Conservation (phyloP, 1,284 basidiomycete species). For the Ustilago vetiveriae region DNA sequence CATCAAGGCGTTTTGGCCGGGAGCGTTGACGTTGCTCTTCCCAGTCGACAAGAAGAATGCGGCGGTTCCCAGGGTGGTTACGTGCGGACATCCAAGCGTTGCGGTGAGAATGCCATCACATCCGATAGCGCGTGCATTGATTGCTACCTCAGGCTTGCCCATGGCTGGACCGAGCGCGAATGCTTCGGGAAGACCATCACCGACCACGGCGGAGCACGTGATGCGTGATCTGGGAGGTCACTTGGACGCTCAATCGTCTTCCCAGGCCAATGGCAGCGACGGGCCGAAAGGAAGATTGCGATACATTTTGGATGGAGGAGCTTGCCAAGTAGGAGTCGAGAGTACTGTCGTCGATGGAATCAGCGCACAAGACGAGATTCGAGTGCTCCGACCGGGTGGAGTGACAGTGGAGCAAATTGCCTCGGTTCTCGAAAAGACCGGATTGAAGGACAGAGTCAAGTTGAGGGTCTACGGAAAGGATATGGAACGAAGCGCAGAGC, state of each 20-base stretch:
- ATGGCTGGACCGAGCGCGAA: constrained; percentile 96
- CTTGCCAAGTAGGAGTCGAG: constrained; percentile 89
- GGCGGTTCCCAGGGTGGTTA: constrained; percentile 67
- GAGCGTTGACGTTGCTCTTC: constrained; percentile 90
- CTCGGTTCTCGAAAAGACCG: constrained; percentile 24
- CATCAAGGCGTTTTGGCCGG: constrained; percentile 91
- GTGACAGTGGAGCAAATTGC: constrained; percentile 82
- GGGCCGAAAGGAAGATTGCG: constrained; percentile 69
- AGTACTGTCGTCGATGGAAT: constrained; percentile 91
- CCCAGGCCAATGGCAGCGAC: background rate
- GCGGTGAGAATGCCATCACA: constrained; percentile 95
- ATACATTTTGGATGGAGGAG: constrained; percentile 90
- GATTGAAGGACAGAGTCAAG: constrained; percentile 18
- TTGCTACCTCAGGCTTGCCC: constrained; percentile 78
- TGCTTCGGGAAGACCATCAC: constrained; percentile 90
- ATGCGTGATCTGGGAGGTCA: constrained; percentile 75
- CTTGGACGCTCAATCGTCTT: constrained; percentile 70
- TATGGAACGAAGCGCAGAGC: constrained; percentile 45
- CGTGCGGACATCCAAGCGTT: constrained; percentile 82
- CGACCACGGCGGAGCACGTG: constrained; percentile 90
- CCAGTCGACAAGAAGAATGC: constrained; percentile 69
- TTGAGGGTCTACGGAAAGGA: constrained; percentile 63
- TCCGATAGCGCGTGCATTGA: constrained; percentile 88
- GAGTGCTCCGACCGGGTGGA: constrained; percentile 90
- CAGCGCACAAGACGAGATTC: constrained; percentile 72